Evolutionary conservation across 78 protist species (phyloP), one percentile per base, ranked within the genome.

Genomic region (Speleostelium caveatum): DNA sequence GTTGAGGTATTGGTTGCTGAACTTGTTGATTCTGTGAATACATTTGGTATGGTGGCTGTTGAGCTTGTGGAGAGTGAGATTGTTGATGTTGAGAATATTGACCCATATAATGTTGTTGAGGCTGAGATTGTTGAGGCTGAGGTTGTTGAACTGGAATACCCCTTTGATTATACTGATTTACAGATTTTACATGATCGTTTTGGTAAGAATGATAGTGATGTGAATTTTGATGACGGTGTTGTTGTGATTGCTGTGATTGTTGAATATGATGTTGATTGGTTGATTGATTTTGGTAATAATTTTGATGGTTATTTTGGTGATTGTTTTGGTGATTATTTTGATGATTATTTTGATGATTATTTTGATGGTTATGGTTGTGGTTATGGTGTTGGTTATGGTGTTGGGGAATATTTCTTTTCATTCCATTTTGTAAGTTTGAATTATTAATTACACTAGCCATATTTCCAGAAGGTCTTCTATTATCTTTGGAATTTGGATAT

Each of bases 71-170:
- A 58, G 16, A 6, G 16, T 6, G 63, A n/a, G 5, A 8, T 19
- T 6, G 63, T 58, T 58, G 35, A 58, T 58, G 7, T 58, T 58
- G 63, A 19, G 63, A 19, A 45, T 6, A 35, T 53, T 65, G 24
- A 60, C 12, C 59, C 33, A 3, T 41, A 39, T 80, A 60, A 6
- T 38, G 75, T n/a, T 78, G 73, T 24, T 78, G 63, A 1, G 12
- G 67, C 0, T 78, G 75, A 28, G 35, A 56, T 51, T n/a, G n/a
- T n/a, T n/a, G n/a, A n/a, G n/a, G n/a, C n/a, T n/a, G n/a, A n/a
- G n/a, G n/a, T n/a, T n/a, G n/a, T n/a, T 78, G 68, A 56, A 30
- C 35, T 32, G 58, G 5, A 3, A 51, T 28, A 21, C 53, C 19
- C 2, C 10, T 45, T 14, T 45, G 6, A 10, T 45, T 14, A 6